phyloP scores from a whole-genome alignment of 768 basidiomycete species.

The Lactarius tabidus region DNA sequence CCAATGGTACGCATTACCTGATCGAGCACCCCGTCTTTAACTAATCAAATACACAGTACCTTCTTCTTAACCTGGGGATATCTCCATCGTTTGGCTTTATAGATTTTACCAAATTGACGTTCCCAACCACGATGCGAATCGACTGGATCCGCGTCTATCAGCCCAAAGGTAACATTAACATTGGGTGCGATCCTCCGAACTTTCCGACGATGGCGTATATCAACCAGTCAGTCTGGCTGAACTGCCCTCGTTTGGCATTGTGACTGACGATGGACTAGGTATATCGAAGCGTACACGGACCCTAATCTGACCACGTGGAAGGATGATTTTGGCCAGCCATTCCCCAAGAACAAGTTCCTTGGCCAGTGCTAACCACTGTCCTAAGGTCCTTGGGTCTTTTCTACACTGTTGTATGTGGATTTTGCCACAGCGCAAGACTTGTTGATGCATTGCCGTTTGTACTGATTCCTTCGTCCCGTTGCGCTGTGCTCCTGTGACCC shows the following conservation, averaged over 20 bases:
- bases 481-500: neutral
- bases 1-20: conserved; percentile 35
- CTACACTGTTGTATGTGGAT: neutral
- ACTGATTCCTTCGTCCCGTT: neutral
- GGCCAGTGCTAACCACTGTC: conserved; percentile 36
- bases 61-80: conserved; percentile 57
- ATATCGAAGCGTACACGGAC: conserved; percentile 68
- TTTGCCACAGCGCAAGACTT: neutral
- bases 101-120: conserved; percentile 49
- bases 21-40: neutral
- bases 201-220: conserved; percentile 80
- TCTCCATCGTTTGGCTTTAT: conserved; percentile 56
- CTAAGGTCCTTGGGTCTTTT: neutral
- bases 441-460: neutral
- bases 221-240: conserved; percentile 47
- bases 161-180: conserved; percentile 42
- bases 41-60: conserved; percentile 36
- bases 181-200: conserved; percentile 65
- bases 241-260: neutral
- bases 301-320: conserved; percentile 50
- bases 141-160: conserved; percentile 85
- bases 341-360: conserved; percentile 51
- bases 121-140: conserved; percentile 59
- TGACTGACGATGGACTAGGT: conserved; percentile 34
- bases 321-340: conserved; percentile 41